phyloP scores from a whole-genome alignment of 805 yeast species.

The Saccharomycopsis vini region DNA sequence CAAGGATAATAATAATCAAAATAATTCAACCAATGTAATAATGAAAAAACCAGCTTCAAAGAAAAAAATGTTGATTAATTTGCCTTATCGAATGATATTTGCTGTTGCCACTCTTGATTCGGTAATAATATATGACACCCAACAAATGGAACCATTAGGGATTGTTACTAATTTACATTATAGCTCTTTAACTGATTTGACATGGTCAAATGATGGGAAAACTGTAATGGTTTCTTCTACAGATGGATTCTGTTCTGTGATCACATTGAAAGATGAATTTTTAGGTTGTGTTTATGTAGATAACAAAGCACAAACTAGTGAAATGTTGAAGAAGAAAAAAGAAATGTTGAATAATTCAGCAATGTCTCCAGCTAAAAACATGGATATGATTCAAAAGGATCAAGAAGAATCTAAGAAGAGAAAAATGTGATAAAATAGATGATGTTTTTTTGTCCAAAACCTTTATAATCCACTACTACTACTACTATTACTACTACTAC shows the following conservation, averaged over 20 bases:
- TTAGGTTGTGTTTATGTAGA: not conserved
- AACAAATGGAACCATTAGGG: constrained; percentile 58
- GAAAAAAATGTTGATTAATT: constrained; percentile 32
- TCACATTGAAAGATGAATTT: not conserved
- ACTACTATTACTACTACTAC: too few species aligned
- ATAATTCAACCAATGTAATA: not conserved
- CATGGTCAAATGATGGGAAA: constrained; percentile 76
- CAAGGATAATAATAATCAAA: not conserved
- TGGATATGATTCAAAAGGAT: too few species aligned
- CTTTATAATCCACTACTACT: too few species aligned
- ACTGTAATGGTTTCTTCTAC: constrained; percentile 69
- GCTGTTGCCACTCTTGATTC: constrained; percentile 92
- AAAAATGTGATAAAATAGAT: too few species aligned
- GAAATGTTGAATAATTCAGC: too few species aligned
- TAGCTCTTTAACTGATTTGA: constrained; percentile 76
- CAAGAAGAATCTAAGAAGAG: too few species aligned
- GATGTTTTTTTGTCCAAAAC: too few species aligned
- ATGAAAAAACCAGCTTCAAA: too few species aligned
- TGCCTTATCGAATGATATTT: constrained; percentile 76
- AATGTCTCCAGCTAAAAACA: too few species aligned
- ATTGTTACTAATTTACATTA: constrained; percentile 75
- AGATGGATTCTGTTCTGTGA: not conserved
- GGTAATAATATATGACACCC: constrained; percentile 75
- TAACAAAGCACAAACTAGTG: too few species aligned
- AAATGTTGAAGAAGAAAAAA: not conserved